These are phyloP conservation scores for Blastomyces percursus DNA, from an alignment of 2,329 filamentous ascomycete species.

Conservation along the genomic window DNA sequence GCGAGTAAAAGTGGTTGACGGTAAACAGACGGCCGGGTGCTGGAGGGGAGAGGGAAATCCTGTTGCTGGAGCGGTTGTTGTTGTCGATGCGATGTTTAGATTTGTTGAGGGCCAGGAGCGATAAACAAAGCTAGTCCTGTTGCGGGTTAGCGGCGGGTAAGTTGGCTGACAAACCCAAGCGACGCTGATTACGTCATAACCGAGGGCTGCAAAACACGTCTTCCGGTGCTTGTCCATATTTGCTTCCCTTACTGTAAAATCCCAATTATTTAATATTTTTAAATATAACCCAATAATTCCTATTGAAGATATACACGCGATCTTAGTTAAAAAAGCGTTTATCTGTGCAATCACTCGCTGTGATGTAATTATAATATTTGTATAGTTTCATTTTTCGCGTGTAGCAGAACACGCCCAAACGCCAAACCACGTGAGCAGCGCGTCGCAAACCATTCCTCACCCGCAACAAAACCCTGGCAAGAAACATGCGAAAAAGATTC, in stretches of 20 bases:
- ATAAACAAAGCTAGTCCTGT: constrained; percentile 17
- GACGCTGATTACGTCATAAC: constrained; percentile 11
- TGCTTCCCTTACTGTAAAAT: too few species aligned
- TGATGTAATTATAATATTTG: neutral
- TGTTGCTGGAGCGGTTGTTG: constrained; percentile 5
- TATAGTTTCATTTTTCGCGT: constrained; percentile 6
- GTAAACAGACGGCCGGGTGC: neutral
- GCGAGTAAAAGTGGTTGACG: neutral
- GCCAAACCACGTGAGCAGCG: constrained; percentile 24
- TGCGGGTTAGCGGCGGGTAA: constrained; percentile 11
- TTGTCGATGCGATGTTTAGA: constrained; percentile 3
- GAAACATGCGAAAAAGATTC: neutral
- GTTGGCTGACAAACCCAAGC: constrained; percentile 12
- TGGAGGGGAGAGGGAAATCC: neutral
- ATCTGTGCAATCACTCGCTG: neutral
- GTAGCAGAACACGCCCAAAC: constrained; percentile 20
- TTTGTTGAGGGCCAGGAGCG: constrained; percentile 4
- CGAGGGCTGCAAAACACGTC: constrained; percentile 6
- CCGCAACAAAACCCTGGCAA: neutral
- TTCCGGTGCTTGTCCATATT: constrained; percentile 1
- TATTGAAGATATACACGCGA: neutral
- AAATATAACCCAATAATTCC: neutral
- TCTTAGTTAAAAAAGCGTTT: neutral
- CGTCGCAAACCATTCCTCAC: neutral
- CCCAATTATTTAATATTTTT: neutral